These are phyloP conservation scores for Lathyrus tuberosus DNA, from an alignment of 306 rosid species.

Conservation along the genomic window DNA sequence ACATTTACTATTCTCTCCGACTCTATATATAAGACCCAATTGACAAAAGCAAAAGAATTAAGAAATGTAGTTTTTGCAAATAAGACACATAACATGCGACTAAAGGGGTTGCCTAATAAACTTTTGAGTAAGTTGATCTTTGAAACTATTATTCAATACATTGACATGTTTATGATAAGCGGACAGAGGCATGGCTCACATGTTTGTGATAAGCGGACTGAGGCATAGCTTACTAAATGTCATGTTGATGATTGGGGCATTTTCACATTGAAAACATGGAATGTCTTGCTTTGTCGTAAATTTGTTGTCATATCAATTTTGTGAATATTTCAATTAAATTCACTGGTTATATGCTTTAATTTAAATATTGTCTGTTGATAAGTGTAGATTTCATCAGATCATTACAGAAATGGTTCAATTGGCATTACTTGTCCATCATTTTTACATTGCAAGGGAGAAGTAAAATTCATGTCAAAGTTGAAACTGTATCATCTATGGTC, in stretches of 20 bases:
- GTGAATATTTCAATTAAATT: not conserved
- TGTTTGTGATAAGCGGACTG: not conserved
- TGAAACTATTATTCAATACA: not conserved
- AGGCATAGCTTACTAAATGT: not conserved
- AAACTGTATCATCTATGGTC: constrained; percentile 2
- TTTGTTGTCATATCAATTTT: not conserved
- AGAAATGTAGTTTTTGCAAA: no score
- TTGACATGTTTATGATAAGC: not conserved
- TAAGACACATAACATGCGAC: no score
- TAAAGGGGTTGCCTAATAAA: not conserved
- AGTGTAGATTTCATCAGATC: constrained; percentile 13
- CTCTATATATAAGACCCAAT: no score
- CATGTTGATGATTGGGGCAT: not conserved
- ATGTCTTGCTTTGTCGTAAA: not conserved
- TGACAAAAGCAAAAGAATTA: no score
- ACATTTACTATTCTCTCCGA: no score
- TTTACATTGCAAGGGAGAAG: constrained; percentile 12
- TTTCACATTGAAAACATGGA: not conserved
- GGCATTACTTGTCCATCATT: constrained; percentile 18
- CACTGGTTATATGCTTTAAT: constrained; percentile 14
- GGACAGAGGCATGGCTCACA: not conserved
- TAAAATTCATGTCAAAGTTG: constrained; percentile 7
- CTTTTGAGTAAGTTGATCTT: not conserved
- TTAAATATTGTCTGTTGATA: constrained; percentile 4
- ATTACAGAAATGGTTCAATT: not conserved